Evolutionary conservation across 2,329 filamentous ascomycete genomes (phyloP), one percentile per base, ranked within the genome.

Genomic region (Ophiocordyceps australis): DNA sequence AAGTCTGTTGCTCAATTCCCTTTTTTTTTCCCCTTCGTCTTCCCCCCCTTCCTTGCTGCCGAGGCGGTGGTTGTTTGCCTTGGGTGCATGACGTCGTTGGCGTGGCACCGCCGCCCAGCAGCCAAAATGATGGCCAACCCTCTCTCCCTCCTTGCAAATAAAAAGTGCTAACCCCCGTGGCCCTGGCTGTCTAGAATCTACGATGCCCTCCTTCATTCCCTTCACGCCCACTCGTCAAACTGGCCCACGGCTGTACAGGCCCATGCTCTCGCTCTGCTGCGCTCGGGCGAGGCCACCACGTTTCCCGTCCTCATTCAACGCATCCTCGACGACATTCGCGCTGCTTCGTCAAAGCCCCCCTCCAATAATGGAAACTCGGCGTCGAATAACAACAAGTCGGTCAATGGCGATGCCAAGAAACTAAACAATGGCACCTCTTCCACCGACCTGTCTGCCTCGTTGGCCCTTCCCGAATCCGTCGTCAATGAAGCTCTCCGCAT

Each of bases 401-500:
- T 26, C 12, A 42, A 47, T 31, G 44, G 45, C 16, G 28, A 17
- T 9, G 7, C 17, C 17, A 19, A 19, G 17, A 7, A 10, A 10
- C 4, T 7, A 10, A 7, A 24, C 8, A 7, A 17, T n/a, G n/a
- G 10, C 8, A 11, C 12, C 17, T 28, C 35, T 4, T 29, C 33
- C 12, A 29, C 36, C 15, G 25, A 33, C 22, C 43, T 38, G 9
- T 43, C 43, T 15, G 26, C 33, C 12, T n/a, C 45, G 35, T 54
- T 74, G 10, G 70, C 68, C 17, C 45, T 76, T 22, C 70, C 73
- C 9, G 54, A 60, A 28, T 41, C 52, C 3, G 66, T 73, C n/a
- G 48, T 75, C 10, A 64, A 73, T 15, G 65, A 76, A 35, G 67
- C 68, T 5, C 50, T 74, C n/a, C 59, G 58, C 34, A 53, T 65